Conservation (phyloP, 2,329 filamentous ascomycete species). For the Lanzia echinophila region DNA sequence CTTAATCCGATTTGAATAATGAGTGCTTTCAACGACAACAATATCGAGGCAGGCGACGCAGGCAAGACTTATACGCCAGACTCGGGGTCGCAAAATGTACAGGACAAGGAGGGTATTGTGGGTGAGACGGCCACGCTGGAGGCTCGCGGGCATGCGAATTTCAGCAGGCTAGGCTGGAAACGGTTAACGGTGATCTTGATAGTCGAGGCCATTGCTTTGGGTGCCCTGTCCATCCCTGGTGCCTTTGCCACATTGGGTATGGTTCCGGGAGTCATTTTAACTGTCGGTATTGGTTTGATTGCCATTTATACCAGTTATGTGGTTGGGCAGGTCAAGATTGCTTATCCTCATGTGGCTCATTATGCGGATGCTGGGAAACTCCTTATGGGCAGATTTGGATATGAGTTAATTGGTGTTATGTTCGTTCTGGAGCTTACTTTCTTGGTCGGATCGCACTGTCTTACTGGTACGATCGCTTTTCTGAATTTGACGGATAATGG, state of each 20-base stretch:
- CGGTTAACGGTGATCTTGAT: no score
- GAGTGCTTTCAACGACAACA: no score
- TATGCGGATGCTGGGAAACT: conserved; percentile 50
- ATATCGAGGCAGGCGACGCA: no score
- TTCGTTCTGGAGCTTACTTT: conserved; percentile 53
- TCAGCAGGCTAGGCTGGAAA: no score
- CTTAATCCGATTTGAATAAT: no score
- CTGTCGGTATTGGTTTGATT: conserved; percentile 25
- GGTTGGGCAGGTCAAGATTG: conserved; percentile 32
- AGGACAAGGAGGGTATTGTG: no score
- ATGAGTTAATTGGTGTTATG: conserved; percentile 40
- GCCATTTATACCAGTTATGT: conserved; percentile 38
- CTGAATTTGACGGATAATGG: conserved; percentile 48
- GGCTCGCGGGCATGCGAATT: no score
- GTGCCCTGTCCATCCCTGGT: conserved; percentile 19
- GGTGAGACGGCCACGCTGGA: no score
- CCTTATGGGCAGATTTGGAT: conserved; percentile 43
- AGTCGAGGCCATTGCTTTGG: no score
- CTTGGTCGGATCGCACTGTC: conserved; percentile 53
- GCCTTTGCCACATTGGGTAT: conserved; percentile 25
- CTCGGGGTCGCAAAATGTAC: no score
- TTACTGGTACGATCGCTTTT: conserved; percentile 55
- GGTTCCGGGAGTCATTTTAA: conserved; percentile 22
- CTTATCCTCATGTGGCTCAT: conserved; percentile 23
- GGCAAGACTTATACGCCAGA: no score